phyloP scores from a whole-genome alignment of 129 eudicot genomes.

The Helianthus tuberosus region DNA sequence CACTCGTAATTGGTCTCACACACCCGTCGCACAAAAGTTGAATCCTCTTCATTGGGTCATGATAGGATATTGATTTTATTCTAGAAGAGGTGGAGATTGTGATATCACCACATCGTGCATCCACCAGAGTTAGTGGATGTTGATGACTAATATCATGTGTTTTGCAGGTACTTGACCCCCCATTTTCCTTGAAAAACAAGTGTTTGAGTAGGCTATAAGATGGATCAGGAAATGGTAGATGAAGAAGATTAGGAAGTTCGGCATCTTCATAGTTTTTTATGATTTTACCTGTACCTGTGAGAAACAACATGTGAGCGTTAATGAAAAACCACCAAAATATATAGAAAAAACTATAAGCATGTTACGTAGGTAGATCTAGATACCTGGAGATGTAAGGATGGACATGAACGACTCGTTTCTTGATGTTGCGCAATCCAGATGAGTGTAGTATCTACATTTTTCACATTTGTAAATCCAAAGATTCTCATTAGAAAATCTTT shows the following conservation, averaged over 20 bases:
- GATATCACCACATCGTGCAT: neutral
- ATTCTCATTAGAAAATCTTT: neutral
- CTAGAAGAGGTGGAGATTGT: neutral
- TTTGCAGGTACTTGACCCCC: neutral
- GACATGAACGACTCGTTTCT: neutral
- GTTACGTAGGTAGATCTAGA: neutral
- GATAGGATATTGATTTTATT: neutral
- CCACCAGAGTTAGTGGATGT: neutral
- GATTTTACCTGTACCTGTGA: neutral
- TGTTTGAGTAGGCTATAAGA: neutral
- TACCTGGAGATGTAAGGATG: neutral
- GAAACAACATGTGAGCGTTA: neutral
- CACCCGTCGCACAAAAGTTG: constrained; percentile 12
- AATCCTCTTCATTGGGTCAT: neutral
- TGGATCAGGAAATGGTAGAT: constrained; percentile 16
- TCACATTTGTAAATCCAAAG: constrained; percentile 7
- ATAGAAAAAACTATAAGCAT: neutral
- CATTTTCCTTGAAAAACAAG: neutral
- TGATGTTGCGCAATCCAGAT: neutral
- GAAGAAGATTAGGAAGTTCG: neutral
- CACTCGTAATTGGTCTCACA: neutral
- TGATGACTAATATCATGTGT: neutral
- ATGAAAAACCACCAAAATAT: neutral
- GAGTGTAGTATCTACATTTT: constrained; percentile 4
- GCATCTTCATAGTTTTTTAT: neutral